Percentiles rank a stretch among this genome's conserved stretches.
phyloP scores from a whole-genome alignment of 2,329 filamentous ascomycete genomes.

The Cordyceps javanica region DNA sequence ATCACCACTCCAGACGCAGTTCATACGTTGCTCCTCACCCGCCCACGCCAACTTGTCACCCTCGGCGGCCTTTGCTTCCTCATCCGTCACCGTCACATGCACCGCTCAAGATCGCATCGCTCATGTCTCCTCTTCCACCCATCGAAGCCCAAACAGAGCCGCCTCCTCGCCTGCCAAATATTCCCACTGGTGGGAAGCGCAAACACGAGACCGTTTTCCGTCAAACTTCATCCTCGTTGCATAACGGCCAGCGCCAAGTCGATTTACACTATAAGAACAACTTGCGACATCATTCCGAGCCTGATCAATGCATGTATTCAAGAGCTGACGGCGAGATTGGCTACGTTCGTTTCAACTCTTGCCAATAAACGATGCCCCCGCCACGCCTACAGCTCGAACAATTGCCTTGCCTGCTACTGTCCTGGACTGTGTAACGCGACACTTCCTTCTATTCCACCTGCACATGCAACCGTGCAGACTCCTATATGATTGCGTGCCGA shows the following conservation, averaged over 20 bases:
- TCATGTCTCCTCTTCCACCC: conserved; percentile 29
- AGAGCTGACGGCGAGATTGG: conserved; percentile 26
- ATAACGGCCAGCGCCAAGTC: conserved; percentile 32
- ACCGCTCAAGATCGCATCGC: conserved; percentile 30
- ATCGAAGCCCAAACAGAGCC: conserved; percentile 31
- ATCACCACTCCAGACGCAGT: conserved; percentile 24
- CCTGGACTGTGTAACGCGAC: background rate
- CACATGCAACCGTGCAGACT: background rate
- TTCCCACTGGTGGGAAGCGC: conserved; percentile 29
- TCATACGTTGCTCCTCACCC: conserved; percentile 22
- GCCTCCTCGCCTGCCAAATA: conserved; percentile 19
- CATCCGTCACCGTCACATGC: conserved; percentile 28
- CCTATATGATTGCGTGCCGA: background rate
- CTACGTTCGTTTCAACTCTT: conserved; percentile 10
- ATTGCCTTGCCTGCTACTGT: background rate
- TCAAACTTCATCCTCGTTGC: conserved; percentile 25
- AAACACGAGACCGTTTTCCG: conserved; percentile 31
- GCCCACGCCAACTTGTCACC: conserved; percentile 23
- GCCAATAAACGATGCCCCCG: background rate
- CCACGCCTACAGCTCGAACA: background rate
- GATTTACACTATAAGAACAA: conserved; percentile 25
- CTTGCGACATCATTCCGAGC: conserved; percentile 22
- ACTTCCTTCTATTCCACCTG: background rate
- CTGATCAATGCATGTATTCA: conserved; percentile 27
- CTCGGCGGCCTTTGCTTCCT: conserved; percentile 17